A percentile compares a stretch with the other conserved stretches of the same genome.
These are phyloP conservation scores for Bretschneidera sinensis DNA, from an alignment of 345 rosid species.

Conservation along the genomic window DNA sequence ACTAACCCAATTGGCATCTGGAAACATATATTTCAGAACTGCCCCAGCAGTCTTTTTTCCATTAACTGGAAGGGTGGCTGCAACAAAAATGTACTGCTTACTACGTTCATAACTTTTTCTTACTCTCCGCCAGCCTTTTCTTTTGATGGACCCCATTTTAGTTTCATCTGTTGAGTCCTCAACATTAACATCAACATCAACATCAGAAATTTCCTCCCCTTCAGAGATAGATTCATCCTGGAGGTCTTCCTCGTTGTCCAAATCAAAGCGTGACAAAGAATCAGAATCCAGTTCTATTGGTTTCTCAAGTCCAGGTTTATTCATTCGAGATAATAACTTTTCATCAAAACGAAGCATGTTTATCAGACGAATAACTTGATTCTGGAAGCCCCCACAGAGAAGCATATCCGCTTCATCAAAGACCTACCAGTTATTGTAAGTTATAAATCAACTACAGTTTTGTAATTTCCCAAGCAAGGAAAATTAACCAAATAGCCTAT, in stretches of 20 bases:
- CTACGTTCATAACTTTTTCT: constrained; percentile 68
- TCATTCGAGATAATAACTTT: constrained; percentile 54
- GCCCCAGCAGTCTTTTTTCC: constrained; percentile 96
- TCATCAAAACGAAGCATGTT: constrained; percentile 84
- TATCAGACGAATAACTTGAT: constrained; percentile 75
- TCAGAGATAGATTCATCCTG: constrained; percentile 32
- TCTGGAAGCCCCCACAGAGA: constrained; percentile 83
- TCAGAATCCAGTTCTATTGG: constrained; percentile 25
- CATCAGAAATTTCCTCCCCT: constrained; percentile 39
- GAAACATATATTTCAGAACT: constrained; percentile 80
- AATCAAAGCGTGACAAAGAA: constrained; percentile 22
- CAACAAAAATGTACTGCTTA: constrained; percentile 93
- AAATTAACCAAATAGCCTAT: not conserved
- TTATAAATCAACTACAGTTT: not conserved
- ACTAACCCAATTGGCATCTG: constrained; percentile 80
- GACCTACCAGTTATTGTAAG: constrained; percentile 46
- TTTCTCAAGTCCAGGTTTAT: constrained; percentile 26
- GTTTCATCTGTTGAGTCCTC: constrained; percentile 21
- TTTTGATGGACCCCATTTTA: constrained; percentile 26
- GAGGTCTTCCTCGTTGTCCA: constrained; percentile 23
- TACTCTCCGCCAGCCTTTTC: constrained; percentile 79
- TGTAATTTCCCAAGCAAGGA: constrained; percentile 2
- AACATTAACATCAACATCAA: constrained; percentile 26
- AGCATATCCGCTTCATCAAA: constrained; percentile 99
- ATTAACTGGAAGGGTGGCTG: constrained; percentile 92